These are phyloP conservation scores for Microglena sp. DNA, from an alignment of 139 green algal species.

Conservation along the genomic window DNA sequence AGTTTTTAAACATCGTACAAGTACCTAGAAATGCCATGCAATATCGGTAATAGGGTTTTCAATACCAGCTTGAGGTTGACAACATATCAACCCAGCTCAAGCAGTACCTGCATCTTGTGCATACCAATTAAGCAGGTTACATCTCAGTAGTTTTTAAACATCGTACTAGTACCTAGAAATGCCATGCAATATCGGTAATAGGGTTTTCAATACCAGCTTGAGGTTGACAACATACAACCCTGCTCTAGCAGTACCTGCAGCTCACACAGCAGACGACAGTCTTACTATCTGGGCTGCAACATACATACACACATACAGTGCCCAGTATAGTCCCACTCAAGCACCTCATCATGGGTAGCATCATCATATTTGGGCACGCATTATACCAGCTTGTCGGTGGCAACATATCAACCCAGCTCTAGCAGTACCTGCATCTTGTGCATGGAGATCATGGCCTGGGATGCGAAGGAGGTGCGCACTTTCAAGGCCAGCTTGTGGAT, in stretches of 20 bases:
- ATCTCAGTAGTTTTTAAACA: neutral
- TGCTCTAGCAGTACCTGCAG: neutral
- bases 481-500: too few species aligned
- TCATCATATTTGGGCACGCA: constrained; percentile 1
- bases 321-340: too few species aligned
- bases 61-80: neutral
- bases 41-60: too few species aligned
- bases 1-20: neutral
- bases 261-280: neutral
- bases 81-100: too few species aligned
- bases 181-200: too few species aligned
- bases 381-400: constrained; percentile 15
- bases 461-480: too few species aligned
- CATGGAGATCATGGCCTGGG: too few species aligned
- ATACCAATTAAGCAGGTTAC: neutral
- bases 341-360: constrained; percentile 17
- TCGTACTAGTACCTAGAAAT: too few species aligned
- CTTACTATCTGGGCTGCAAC: neutral
- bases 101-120: too few species aligned
- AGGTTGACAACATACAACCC: neutral
- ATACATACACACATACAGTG: too few species aligned
- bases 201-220: neutral
- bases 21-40: too few species aligned
- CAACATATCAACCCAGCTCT: neutral
- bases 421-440: constrained; percentile 20